Conservation (phyloP, 2,329 filamentous ascomycete species). For the Orbilia blumenaviensis region DNA sequence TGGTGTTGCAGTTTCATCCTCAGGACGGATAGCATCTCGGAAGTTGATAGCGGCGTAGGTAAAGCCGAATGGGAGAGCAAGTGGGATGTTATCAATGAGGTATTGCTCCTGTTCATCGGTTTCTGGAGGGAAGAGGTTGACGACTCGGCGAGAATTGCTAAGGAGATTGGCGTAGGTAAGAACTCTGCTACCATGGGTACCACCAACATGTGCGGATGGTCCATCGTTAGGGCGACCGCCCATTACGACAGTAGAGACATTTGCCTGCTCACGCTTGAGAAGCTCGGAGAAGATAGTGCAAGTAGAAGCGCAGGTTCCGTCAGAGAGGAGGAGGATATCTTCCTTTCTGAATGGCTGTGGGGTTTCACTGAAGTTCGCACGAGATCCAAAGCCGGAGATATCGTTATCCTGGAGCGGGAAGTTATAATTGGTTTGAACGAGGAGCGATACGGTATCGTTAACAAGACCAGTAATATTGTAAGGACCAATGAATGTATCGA, state of each 20-base stretch:
- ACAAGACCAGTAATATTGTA: conserved; percentile 53
- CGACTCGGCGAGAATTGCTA: background rate
- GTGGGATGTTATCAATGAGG: conserved; percentile 18
- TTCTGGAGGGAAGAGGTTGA: background rate
- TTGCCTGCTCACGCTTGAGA: conserved; percentile 65
- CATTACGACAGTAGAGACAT: conserved; percentile 64
- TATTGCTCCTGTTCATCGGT: conserved; percentile 16
- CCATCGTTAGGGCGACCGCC: conserved; percentile 58
- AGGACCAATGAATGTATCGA: conserved; percentile 62
- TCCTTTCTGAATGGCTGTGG: conserved; percentile 61
- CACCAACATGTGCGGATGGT: conserved; percentile 65
- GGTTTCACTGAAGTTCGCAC: conserved; percentile 49
- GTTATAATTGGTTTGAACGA: conserved; percentile 26
- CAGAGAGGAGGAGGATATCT: conserved; percentile 62
- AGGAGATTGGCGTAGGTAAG: conserved; percentile 31
- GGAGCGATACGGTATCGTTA: conserved; percentile 61
- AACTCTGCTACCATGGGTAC: conserved; percentile 68
- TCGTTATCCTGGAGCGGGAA: background rate
- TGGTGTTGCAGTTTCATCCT: conserved; percentile 58
- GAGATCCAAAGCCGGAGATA: conserved; percentile 49
- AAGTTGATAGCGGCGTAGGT: conserved; percentile 34
- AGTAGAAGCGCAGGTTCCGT: conserved; percentile 71
- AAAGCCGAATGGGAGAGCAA: conserved; percentile 23
- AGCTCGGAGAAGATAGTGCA: conserved; percentile 70
- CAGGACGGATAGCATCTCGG: conserved; percentile 37